Percentiles rank a stretch among this genome's conserved stretches.
These are phyloP conservation scores for Petrea volubilis DNA, from an alignment of 257 asterid genomes.

Conservation along the genomic window DNA sequence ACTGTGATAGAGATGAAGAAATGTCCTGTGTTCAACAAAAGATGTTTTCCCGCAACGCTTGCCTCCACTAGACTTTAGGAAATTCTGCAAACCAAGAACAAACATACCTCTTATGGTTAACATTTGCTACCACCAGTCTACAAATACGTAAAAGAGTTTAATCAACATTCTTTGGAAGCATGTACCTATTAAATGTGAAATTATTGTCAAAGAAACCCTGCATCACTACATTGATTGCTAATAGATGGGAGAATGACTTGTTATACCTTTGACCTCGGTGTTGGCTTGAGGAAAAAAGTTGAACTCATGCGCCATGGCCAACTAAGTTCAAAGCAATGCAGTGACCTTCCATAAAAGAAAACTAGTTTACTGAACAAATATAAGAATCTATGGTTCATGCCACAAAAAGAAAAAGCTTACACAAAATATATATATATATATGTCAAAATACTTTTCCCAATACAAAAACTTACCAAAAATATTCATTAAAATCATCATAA, in stretches of 20 bases:
- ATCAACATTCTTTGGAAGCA: constrained; percentile 16
- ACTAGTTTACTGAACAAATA: background rate
- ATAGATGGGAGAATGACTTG: constrained; percentile 5
- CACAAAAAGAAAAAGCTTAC: constrained; percentile 3
- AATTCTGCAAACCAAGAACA: constrained; percentile 51
- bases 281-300: constrained; percentile 72
- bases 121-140: background rate
- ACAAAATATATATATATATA: background rate
- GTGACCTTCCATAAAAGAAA: constrained; percentile 57
- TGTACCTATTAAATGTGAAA: background rate
- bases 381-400: constrained; percentile 15
- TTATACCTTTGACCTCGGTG: constrained; percentile 82
- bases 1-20: constrained; percentile 98
- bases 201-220: background rate
- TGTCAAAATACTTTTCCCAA: background rate
- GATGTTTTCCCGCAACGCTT: constrained; percentile 92
- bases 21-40: constrained; percentile 96
- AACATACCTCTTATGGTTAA: background rate
- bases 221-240: background rate
- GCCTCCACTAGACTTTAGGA: constrained; percentile 66
- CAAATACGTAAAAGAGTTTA: constrained; percentile 3
- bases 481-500: constrained; percentile 96
- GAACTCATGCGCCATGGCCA: constrained; percentile 95
- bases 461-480: constrained; percentile 71
- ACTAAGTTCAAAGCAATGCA: constrained; percentile 83